Percentiles rank a stretch among this genome's conserved stretches.
Evolutionary conservation across 352 stramenopile species (phyloP).

Genomic region (Thraustochytrium sp.): DNA sequence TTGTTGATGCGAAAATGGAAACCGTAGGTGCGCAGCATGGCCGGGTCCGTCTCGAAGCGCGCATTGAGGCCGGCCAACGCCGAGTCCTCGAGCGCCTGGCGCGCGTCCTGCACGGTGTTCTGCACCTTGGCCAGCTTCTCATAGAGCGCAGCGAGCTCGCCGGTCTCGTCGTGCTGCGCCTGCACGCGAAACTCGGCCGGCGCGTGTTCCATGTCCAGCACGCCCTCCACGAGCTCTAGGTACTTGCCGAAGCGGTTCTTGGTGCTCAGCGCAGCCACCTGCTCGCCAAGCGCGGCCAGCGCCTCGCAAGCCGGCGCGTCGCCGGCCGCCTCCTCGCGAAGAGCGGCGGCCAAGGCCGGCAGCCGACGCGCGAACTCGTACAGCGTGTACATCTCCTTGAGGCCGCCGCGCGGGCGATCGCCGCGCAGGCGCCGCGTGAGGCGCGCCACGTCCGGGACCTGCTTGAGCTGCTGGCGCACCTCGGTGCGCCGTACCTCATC

Average conservation of each 20-base stretch:
- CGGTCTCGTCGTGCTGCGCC: constrained; percentile 47
- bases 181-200: constrained; percentile 54
- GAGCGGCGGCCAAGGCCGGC: constrained; percentile 49
- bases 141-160: constrained; percentile 57
- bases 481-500: constrained; percentile 73
- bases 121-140: constrained; percentile 57
- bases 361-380: constrained; percentile 56
- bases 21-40: constrained; percentile 27
- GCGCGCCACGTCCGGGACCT: constrained; percentile 51
- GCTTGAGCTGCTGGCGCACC: constrained; percentile 55
- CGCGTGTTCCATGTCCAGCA: constrained; percentile 57
- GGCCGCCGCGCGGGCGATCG: constrained; percentile 49
- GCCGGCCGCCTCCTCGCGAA: constrained; percentile 36
- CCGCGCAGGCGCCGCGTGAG: constrained; percentile 47
- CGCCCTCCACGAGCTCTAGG: constrained; percentile 48
- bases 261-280: constrained; percentile 41
- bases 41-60: constrained; percentile 38
- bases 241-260: constrained; percentile 46
- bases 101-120: constrained; percentile 34
- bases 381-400: constrained; percentile 64
- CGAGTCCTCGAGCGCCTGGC: constrained; percentile 45
- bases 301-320: not conserved
- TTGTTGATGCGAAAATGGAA: constrained; percentile 17
- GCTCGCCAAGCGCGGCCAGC: not conserved
- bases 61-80: constrained; percentile 1